phyloP scores from a whole-genome alignment of 768 basidiomycete genomes.

The Termitomyces sp. region DNA sequence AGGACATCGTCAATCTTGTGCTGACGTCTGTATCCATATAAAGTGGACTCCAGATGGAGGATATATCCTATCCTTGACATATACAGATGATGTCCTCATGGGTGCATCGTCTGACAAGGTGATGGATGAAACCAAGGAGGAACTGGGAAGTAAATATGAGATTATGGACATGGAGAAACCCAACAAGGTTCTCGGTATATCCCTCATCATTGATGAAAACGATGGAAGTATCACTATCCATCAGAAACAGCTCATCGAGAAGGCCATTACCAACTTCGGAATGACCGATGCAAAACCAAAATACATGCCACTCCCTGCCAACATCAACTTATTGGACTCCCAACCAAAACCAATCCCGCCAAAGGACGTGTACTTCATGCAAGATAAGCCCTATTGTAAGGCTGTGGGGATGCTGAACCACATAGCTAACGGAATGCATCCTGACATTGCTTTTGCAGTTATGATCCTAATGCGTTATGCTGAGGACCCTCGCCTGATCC shows the following conservation, averaged over 20 bases:
- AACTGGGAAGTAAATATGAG: neutral
- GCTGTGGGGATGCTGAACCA: neutral
- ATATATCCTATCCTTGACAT: too few relatives aligned
- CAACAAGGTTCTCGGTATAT: neutral
- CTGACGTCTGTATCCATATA: too few relatives aligned
- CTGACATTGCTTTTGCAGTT: neutral
- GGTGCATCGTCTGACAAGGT: too few relatives aligned
- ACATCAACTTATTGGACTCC: neutral
- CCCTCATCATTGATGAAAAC: neutral
- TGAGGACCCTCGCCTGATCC: neutral
- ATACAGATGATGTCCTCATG: too few relatives aligned
- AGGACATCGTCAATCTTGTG: too few relatives aligned
- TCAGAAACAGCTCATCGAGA: neutral
- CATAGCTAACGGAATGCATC: neutral
- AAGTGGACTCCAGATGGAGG: too few relatives aligned
- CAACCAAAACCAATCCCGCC: neutral
- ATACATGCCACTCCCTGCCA: neutral
- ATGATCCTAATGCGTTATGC: neutral
- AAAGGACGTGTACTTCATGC: neutral
- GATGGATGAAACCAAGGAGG: neutral
- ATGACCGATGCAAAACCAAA: neutral
- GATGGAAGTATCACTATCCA: neutral
- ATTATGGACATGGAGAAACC: neutral
- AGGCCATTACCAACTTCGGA: neutral
- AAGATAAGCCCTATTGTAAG: neutral